Percentiles rank a stretch among this genome's conserved stretches.
These are phyloP conservation scores for Cyclostephanos invisitatus DNA, from an alignment of 108 stramenopile genomes.

Conservation along the genomic window DNA sequence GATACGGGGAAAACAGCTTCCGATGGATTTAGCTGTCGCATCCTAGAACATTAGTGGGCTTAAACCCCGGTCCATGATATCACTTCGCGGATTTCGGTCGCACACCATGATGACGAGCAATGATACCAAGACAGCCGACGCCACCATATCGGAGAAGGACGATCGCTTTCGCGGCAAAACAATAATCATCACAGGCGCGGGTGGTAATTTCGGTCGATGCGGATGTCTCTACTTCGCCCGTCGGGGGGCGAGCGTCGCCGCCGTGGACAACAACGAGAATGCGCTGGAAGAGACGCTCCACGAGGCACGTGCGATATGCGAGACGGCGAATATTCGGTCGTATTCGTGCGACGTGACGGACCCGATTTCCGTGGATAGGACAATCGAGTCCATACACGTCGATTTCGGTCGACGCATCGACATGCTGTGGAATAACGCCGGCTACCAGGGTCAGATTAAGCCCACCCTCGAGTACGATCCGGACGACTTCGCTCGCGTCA, in stretches of 20 bases:
- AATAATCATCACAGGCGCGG: conserved; percentile 87
- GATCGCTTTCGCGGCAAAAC: conserved; percentile 54
- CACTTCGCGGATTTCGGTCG: too few relatives aligned
- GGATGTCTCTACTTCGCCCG: conserved; percentile 79
- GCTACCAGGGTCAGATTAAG: conserved; percentile 90
- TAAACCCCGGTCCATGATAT: too few relatives aligned
- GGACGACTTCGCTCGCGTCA: conserved; percentile 79
- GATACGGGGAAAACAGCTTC: too few relatives aligned
- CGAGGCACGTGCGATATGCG: too few relatives aligned
- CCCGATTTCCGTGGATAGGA: conserved; percentile 48
- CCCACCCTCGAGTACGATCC: conserved; percentile 83
- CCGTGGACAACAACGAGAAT: conserved; percentile 63
- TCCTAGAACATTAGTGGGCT: too few relatives aligned
- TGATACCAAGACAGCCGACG: conserved; percentile 10
- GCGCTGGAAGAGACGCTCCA: conserved; percentile 66
- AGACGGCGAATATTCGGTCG: conserved; percentile 21
- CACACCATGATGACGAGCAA: conserved; percentile 1
- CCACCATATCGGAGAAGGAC: conserved; percentile 22
- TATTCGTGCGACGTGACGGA: conserved; percentile 77
- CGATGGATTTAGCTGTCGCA: too few relatives aligned
- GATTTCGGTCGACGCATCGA: conserved; percentile 64
- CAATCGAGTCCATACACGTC: conserved; percentile 32
- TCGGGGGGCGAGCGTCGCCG: conserved; percentile 81
- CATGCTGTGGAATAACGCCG: conserved; percentile 94
- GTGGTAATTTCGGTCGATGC: conserved; percentile 84